Conservation (phyloP, 2,329 filamentous ascomycete species). For the Alternaria sp. region DNA sequence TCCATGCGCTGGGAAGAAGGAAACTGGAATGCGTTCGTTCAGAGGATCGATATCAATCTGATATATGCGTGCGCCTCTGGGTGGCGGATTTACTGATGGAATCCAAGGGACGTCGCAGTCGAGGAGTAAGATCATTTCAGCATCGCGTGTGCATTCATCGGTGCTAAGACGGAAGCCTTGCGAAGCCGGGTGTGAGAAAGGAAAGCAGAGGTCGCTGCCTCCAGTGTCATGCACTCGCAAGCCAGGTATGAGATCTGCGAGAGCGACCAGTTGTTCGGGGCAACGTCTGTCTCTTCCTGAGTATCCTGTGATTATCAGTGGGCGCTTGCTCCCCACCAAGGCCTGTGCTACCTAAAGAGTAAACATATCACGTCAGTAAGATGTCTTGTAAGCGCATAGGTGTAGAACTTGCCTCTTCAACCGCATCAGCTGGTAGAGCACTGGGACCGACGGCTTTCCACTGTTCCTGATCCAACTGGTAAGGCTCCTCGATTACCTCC, state of each 20-base stretch:
- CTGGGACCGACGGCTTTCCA: background rate
- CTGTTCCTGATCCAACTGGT: background rate
- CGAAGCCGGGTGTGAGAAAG: slow-evolving; percentile 21
- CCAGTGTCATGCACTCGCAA: background rate
- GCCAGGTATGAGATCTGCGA: background rate
- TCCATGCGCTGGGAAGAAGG: background rate
- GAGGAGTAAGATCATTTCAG: background rate
- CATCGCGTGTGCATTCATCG: background rate
- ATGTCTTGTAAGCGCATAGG: background rate
- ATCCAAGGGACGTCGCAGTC: background rate
- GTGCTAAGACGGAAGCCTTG: slow-evolving; percentile 20
- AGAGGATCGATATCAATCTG: background rate
- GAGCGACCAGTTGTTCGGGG: background rate
- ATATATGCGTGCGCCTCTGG: background rate
- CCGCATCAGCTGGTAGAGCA: background rate
- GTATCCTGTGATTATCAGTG: background rate
- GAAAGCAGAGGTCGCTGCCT: background rate
- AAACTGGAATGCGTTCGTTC: background rate
- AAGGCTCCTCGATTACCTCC: background rate
- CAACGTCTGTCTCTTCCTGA: background rate
- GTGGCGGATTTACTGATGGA: background rate
- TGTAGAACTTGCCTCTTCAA: background rate
- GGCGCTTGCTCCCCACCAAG: background rate
- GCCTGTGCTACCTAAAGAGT: background rate
- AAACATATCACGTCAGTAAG: background rate